These are phyloP conservation scores for Glaciozyma martinii DNA, from an alignment of 768 basidiomycete species.

Conservation along the genomic window DNA sequence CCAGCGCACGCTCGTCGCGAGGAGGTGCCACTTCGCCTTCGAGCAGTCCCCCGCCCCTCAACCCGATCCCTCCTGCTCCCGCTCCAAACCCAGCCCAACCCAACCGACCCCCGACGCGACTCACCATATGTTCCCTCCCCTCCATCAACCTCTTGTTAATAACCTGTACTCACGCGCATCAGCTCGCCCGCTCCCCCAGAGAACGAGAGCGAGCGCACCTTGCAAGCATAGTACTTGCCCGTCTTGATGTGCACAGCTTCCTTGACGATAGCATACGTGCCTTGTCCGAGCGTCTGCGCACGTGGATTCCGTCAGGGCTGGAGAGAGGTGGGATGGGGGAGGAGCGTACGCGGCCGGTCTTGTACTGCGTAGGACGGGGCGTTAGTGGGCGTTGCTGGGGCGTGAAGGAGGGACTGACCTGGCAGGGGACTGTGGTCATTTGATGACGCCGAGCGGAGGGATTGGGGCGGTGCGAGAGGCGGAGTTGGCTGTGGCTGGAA, in stretches of 20 bases:
- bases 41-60: too few relatives aligned
- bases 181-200: neutral
- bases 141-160: slow-evolving; percentile 99
- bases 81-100: neutral
- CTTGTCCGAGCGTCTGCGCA: slow-evolving; percentile 29
- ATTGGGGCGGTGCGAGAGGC: too few relatives aligned
- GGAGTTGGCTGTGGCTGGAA: too few relatives aligned
- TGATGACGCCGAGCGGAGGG: too few relatives aligned
- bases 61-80: too few relatives aligned
- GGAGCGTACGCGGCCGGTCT: slow-evolving; percentile 1
- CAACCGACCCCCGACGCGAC: slow-evolving; percentile 30
- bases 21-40: neutral
- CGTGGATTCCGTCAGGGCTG: too few relatives aligned
- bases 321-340: neutral
- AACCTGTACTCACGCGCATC: slow-evolving; percentile 43
- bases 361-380: neutral
- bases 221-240: slow-evolving; percentile 84
- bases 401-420: neutral
- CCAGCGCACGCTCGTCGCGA: neutral
- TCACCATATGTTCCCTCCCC: slow-evolving; percentile 92
- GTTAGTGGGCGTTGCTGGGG: neutral
- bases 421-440: neutral
- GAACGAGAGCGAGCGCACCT: slow-evolving; percentile 39
- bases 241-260: slow-evolving; percentile 31
- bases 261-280: slow-evolving; percentile 32